Conservation (phyloP, 148 eudicot genomes). For the Gaultheria prostrata region DNA sequence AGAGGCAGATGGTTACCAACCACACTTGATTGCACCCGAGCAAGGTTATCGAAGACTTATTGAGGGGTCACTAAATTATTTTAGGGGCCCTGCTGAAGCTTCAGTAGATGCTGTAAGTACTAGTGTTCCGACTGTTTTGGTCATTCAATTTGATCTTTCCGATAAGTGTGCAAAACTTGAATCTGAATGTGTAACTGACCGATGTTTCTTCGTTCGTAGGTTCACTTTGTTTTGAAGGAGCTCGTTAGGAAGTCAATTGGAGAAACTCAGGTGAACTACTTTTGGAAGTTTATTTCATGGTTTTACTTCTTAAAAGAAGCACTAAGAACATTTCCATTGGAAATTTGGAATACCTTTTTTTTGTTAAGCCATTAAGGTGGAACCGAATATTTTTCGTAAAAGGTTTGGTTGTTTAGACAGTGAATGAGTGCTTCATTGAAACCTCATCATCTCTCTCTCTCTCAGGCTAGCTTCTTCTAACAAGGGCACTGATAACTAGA, state of each 20-base stretch:
- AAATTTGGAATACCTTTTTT: not conserved
- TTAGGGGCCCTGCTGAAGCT: slow-evolving; percentile 81
- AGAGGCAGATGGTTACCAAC: slow-evolving; percentile 85
- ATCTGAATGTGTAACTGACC: slow-evolving; percentile 6
- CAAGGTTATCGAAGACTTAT: slow-evolving; percentile 81
- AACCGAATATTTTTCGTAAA: not conserved
- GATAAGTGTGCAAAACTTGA: not conserved
- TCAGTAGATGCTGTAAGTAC: slow-evolving; percentile 77
- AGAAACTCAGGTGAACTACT: slow-evolving; percentile 56
- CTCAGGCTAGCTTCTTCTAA: not conserved
- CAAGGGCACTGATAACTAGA: not conserved
- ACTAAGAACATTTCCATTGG: not conserved
- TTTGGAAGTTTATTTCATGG: not conserved
- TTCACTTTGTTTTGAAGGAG: slow-evolving; percentile 71
- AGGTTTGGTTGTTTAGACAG: not conserved
- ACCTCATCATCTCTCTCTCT: not conserved
- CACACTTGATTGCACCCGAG: slow-evolving; percentile 84
- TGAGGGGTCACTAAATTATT: slow-evolving; percentile 65
- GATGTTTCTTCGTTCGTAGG: slow-evolving; percentile 32
- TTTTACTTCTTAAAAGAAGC: not conserved
- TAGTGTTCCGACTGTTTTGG: not conserved
- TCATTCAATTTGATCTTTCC: not conserved
- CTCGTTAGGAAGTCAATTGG: slow-evolving; percentile 73
- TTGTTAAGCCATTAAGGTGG: not conserved
- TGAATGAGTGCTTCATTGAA: not conserved